These are phyloP conservation scores for Orbilia brochopaga DNA, from an alignment of 2,329 filamentous ascomycete genomes.

Conservation along the genomic window DNA sequence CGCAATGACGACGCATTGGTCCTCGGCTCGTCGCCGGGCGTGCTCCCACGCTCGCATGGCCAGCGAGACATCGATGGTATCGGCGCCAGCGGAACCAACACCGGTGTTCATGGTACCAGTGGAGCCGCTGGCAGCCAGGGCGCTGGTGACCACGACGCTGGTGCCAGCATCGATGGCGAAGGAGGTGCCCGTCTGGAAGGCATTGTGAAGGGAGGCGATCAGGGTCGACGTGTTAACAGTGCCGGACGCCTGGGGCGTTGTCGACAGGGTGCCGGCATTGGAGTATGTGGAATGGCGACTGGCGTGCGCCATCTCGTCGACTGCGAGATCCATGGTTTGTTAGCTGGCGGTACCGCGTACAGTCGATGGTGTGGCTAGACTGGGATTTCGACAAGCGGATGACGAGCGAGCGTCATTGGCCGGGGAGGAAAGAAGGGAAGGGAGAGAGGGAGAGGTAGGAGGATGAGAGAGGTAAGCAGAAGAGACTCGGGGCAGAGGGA, in stretches of 20 bases:
- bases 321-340: constrained; percentile 55
- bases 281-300: constrained; percentile 72
- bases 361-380: too few species aligned
- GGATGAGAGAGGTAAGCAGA: not conserved
- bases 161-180: constrained; percentile 87
- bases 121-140: constrained; percentile 51
- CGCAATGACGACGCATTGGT: constrained; percentile 90
- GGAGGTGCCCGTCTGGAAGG: constrained; percentile 80
- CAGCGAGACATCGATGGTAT: constrained; percentile 79
- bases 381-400: not conserved
- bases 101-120: constrained; percentile 50
- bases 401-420: too few species aligned
- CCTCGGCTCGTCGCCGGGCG: constrained; percentile 88
- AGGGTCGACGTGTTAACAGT: constrained; percentile 77
- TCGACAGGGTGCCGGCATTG: constrained; percentile 65
- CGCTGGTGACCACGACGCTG: constrained; percentile 85
- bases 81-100: constrained; percentile 61
- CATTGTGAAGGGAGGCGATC: constrained; percentile 87
- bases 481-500: not conserved
- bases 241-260: constrained; percentile 64
- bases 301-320: constrained; percentile 62
- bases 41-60: constrained; percentile 92
- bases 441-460: too few species aligned
- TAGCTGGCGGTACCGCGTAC: constrained; percentile 53
- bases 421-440: too few species aligned